These are phyloP conservation scores for Liriodendron chinense DNA, from an alignment of 164 flowering plant genomes.

Conservation along the genomic window DNA sequence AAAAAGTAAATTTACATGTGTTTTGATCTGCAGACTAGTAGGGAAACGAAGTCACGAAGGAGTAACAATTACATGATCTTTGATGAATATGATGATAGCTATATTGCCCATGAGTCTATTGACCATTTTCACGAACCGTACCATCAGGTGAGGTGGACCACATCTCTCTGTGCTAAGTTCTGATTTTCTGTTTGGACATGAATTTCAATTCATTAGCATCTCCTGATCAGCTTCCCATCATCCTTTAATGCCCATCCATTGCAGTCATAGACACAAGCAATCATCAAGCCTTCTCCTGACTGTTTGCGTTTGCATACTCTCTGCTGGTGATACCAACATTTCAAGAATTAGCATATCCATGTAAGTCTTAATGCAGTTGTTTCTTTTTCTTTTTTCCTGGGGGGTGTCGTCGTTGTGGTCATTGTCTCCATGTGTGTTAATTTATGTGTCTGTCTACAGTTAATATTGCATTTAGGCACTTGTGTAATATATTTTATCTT, in stretches of 20 bases:
- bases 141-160: slow-evolving; percentile 6
- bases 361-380: neutral
- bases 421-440: neutral
- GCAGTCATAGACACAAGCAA: neutral
- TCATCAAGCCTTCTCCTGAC: neutral
- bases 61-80: slow-evolving; percentile 7
- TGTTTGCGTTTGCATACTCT: neutral
- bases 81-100: slow-evolving; percentile 30
- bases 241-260: neutral
- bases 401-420: neutral
- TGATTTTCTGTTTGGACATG: neutral
- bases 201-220: neutral
- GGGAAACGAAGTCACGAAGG: neutral
- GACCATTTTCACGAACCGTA: neutral
- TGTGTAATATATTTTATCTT: neutral
- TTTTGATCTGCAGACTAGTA: neutral
- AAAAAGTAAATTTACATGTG: neutral
- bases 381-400: neutral
- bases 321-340: neutral
- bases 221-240: neutral
- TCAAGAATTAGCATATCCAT: neutral
- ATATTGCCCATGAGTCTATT: slow-evolving; percentile 12
- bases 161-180: neutral
- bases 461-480: neutral
- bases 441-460: neutral